Conservation (phyloP, 257 asterid species). For the Plantago elongata region DNA sequence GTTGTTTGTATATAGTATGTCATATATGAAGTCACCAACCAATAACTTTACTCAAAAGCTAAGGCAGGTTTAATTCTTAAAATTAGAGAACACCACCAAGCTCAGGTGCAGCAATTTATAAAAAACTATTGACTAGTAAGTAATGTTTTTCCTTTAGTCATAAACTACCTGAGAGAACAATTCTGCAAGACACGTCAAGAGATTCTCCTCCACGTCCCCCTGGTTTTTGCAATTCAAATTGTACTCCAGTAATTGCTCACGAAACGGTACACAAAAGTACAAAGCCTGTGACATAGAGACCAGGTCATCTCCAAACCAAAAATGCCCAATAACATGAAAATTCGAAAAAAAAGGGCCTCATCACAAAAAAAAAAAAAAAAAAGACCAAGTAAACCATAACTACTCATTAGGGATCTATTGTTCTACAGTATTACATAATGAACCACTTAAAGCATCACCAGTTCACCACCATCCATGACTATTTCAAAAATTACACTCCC, state of each 20-base stretch:
- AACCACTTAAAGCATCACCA: no score
- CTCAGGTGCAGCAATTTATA: background rate
- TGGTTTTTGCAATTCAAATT: slow-evolving; percentile 49
- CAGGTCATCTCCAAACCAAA: slow-evolving; percentile 6
- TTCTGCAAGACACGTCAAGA: slow-evolving; percentile 85
- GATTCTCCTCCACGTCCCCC: slow-evolving; percentile 69
- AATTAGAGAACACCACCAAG: background rate
- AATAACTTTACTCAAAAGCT: no score
- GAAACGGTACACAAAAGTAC: slow-evolving; percentile 85
- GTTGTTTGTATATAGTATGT: no score
- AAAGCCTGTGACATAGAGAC: slow-evolving; percentile 51
- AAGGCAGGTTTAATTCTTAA: no score
- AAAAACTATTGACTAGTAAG: background rate
- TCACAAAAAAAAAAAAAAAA: no score
- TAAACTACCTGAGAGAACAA: slow-evolving; percentile 66
- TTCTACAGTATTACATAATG: no score
- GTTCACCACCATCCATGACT: no score
- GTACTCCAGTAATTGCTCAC: slow-evolving; percentile 76
- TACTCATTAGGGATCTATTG: no score
- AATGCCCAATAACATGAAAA: background rate
- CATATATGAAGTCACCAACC: background rate
- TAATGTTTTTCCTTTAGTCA: background rate
- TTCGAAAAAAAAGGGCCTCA: background rate
- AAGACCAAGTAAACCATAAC: no score
- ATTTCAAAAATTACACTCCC: no score